phyloP scores from a whole-genome alignment of 1,284 basidiomycete genomes.

The Microbotryum scabiosae region DNA sequence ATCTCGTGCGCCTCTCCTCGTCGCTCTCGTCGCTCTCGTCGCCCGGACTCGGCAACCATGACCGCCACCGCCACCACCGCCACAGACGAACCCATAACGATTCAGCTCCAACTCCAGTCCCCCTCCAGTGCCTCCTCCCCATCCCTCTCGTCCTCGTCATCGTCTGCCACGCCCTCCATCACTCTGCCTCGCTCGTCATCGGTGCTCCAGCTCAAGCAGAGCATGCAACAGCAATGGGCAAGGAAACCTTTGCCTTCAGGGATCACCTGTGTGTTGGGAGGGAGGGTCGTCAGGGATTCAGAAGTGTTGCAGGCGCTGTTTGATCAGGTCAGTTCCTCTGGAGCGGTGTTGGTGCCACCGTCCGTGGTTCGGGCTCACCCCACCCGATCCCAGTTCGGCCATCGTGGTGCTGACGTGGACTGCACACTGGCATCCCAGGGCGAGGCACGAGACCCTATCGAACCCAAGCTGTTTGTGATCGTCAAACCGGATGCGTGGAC shows the following conservation, averaged over 20 bases:
- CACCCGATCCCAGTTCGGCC: not conserved
- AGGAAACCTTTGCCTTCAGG: conserved; percentile 9
- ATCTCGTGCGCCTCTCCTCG: too few species aligned
- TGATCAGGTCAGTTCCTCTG: not conserved
- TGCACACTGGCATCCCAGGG: too few species aligned
- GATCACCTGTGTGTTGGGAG: conserved; percentile 10
- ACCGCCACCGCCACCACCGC: too few species aligned
- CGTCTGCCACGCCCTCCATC: not conserved
- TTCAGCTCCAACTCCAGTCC: not conserved
- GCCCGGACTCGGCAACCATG: too few species aligned
- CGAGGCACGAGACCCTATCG: not conserved
- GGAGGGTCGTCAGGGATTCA: conserved; percentile 14
- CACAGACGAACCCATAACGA: too few species aligned
- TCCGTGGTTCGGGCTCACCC: too few species aligned
- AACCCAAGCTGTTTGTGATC: conserved; percentile 15
- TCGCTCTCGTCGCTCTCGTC: too few species aligned
- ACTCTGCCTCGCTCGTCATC: not conserved
- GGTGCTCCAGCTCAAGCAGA: conserved; percentile 13
- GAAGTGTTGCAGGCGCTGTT: conserved; percentile 12
- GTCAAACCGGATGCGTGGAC: conserved; percentile 20
- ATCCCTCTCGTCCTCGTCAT: not conserved
- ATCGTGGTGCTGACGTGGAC: not conserved
- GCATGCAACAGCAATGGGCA: conserved; percentile 8
- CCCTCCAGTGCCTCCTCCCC: not conserved
- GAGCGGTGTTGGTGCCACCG: not conserved